Evolutionary conservation across 1,284 basidiomycete genomes (phyloP), one percentile per base, ranked within the genome.

Genomic region (Apiotrichum brassicae): DNA sequence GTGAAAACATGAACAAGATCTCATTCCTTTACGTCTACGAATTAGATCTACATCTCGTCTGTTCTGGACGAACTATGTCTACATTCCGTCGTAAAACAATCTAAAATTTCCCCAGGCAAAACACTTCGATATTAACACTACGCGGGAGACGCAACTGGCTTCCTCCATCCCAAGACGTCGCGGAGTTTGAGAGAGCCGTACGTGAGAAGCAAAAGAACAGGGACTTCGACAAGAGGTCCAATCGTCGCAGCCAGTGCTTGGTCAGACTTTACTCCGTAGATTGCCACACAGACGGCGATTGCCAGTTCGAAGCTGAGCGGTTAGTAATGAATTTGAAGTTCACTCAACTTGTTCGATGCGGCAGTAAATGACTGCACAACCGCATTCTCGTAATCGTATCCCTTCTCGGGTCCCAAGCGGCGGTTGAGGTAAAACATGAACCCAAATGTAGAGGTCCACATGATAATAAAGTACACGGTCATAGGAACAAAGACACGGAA

Each of bases 401-500:
- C 32, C 55, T 34, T 28, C 52, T 45, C 50, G 35, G 46, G 40
- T 2, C 51, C 49, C 19, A 33, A 22, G 14, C 68, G 45, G 35
- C 68, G 62, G 6, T 66, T 64, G 18, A 85, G 72, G 54, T 71
- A 76, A 63, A 76, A 82, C 16, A 86, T 71, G 14, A 82, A 60
- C 30, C 67, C 71, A 58, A 88, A 87, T 0, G 82, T 79, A 1
- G 75, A 68, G 3, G 75, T 76, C 85, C 86, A 90, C 81, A 89
- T 86, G 66, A 89, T 71, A 22, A 79, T 58, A 65, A 90, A 91
- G 73, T 91, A 91, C 30, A 85, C 70, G 26, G 86, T 74, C 71
- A 89, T 79, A 0, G 88, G 88, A 2, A 89, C 87, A 56, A 86
- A 82, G 1, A 85, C 81, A 12, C 86, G 79, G 70, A 88, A 87